Base-by-base conservation (phyloP, 768 basidiomycete species). In the Pleurotus tuber-regium region DNA sequence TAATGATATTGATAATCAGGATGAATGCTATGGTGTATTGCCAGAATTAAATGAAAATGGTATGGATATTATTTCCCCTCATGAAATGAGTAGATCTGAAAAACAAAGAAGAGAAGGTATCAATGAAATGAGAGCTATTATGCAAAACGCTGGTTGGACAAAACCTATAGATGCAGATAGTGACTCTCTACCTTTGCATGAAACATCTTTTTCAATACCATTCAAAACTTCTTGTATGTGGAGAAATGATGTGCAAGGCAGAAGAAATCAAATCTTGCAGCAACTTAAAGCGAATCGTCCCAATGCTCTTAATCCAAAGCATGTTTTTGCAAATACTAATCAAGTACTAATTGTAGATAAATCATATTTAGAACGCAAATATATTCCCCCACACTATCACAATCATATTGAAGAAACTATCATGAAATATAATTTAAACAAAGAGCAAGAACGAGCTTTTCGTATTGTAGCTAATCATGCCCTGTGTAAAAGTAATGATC, bases 391-490 rank as follows among this genome's bases (percentile, higher is more conserved):
- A 2, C 19, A 26, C 1, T 31, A 26, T 21, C 48, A 31, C 7
- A 51, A 47, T 16, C 19, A 46, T 18, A 33, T 46, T 11, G 18
- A 26, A n/a, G 43, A 23, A 11, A 21, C 16, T 12, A 26, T n/a
- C 2, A n/a, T 12, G 10, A 28, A 44, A 11, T 67, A 44, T 49
- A 48, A 33, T 12, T 29, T 70, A 0, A 70, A 72, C 51, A 14
- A 29, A 1, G 67, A 69, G 49, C 70, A 70, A 56, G 59, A 59
- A 9, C 41, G 61, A 28, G 69, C 68, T 4, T 70, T 70, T 51
- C 4, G 58, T 1, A 63, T 68, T 16, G 55, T 70, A n/a, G 61
- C 63, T 6, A 56, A 68, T 33, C 67, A 69, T 59, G 50, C 58
- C 2, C 26, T 43, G 16, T 10, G 8, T 7, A 24, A 14, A 10